Evolutionary conservation across 2,329 filamentous ascomycete genomes (phyloP), one percentile per base, ranked within the genome.

Genomic region (Plectosphaerella cucumerina): DNA sequence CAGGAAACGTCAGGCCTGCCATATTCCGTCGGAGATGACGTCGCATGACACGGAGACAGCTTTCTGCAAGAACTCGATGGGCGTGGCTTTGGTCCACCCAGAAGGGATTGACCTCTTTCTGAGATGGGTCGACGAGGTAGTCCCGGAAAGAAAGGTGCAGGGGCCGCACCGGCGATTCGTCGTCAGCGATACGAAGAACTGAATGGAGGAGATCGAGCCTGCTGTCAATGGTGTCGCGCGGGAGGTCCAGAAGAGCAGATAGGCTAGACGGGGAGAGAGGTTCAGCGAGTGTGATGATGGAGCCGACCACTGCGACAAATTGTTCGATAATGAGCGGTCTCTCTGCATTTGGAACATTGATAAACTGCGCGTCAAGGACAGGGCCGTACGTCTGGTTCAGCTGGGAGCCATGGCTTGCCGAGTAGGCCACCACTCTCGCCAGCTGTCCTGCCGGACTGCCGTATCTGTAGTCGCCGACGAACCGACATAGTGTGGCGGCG

Each of bases 61-160:
- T 23, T 15, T 34, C 49, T 1, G 67, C 65, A 1, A 73, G 51
- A 3, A 48, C 53, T 23, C 58, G 21, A 50, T 76, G 61, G 21
- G 62, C 56, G 17, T 56, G n/a, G 44, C 52, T 57, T 52, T 70
- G 65, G 20, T 75, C 58, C 39, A 72, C 58, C 64, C 65, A 65
- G 55, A 74, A 71, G 5, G 9, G 5, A 26, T 26, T 26, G 1
- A 47, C 51, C 3, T 49, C 52, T 12, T 58, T 52, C 50, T 57
- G 65, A 37, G 60, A 47, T 6, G 53, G 45, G 52, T 69, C 59
- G 9, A 69, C 31, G 12, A 73, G 65, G 53, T 69, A 70, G 51
- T 72, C 68, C 3, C 64, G 62, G 44, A 73, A 73, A 0, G 70
- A 70, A 6, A 64, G 52, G 48, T 72, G 68, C 3, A 66, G 58